phyloP scores from a whole-genome alignment of 2,329 filamentous ascomycete genomes.

The Furcasterigmium furcatum region DNA sequence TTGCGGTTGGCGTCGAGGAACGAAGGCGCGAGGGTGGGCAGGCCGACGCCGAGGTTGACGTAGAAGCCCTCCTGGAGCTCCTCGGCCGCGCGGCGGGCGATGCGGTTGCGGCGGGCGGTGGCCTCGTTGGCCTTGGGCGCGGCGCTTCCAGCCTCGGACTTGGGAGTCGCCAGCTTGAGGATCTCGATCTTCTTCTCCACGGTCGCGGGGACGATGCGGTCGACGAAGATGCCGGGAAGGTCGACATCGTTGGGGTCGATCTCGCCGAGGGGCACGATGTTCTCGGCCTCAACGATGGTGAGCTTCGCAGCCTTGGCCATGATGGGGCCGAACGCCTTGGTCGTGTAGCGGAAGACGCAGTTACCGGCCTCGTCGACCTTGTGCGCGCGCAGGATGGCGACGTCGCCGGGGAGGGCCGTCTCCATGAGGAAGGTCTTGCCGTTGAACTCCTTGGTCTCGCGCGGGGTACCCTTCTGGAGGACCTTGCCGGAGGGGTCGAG shows the following conservation, averaged over 20 bases:
- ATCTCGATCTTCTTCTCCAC: slow-evolving; percentile 71
- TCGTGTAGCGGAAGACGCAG: slow-evolving; percentile 76
- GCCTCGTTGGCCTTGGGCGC: slow-evolving; percentile 40
- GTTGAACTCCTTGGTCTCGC: slow-evolving; percentile 71
- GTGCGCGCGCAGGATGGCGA: slow-evolving; percentile 73
- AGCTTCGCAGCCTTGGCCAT: slow-evolving; percentile 79
- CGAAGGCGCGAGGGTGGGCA: slow-evolving; percentile 80
- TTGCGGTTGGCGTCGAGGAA: slow-evolving; percentile 66
- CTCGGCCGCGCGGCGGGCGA: slow-evolving; percentile 73
- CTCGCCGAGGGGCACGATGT: slow-evolving; percentile 73
- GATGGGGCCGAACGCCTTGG: slow-evolving; percentile 69
- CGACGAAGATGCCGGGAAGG: slow-evolving; percentile 78
- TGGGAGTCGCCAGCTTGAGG: slow-evolving; percentile 46
- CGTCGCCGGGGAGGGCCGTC: slow-evolving; percentile 70
- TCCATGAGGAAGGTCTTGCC: slow-evolving; percentile 76
- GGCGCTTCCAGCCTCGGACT: slow-evolving; percentile 16
- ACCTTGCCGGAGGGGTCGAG: slow-evolving; percentile 58
- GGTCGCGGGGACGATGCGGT: slow-evolving; percentile 74
- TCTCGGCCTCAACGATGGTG: slow-evolving; percentile 81
- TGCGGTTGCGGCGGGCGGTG: slow-evolving; percentile 61
- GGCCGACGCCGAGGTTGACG: slow-evolving; percentile 79
- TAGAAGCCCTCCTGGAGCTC: slow-evolving; percentile 80
- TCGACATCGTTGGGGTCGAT: slow-evolving; percentile 74
- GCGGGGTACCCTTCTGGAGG: slow-evolving; percentile 59
- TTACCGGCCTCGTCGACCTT: slow-evolving; percentile 77